Evolutionary conservation across 495 filamentous ascomycete genomes (phyloP).

Genomic region (Astrothelium macrocarpum): DNA sequence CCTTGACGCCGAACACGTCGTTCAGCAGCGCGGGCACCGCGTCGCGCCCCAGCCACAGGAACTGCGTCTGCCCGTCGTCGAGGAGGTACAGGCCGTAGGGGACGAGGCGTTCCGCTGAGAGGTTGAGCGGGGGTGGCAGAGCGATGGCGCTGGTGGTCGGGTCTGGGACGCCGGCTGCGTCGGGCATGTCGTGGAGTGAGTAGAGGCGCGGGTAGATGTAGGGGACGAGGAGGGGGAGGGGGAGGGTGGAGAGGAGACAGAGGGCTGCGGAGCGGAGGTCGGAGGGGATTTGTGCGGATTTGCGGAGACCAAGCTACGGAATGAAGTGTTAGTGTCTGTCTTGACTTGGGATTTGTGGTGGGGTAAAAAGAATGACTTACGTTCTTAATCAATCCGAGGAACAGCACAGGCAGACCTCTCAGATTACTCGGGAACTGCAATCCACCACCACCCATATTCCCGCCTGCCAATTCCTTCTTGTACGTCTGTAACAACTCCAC

Average conservation of each 20-base stretch:
- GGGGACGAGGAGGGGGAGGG: constrained; percentile 83
- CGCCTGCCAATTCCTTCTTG: constrained; percentile 90
- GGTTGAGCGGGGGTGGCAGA: constrained; percentile 74
- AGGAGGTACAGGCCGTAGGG: constrained; percentile 94
- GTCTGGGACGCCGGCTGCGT: constrained; percentile 77
- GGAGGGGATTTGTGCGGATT: constrained; percentile 90
- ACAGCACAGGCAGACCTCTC: constrained; percentile 75
- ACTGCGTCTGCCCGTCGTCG: constrained; percentile 94
- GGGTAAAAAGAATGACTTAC: constrained; percentile 37
- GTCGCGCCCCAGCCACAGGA: constrained; percentile 92
- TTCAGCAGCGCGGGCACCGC: constrained; percentile 78
- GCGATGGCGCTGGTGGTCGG: constrained; percentile 75
- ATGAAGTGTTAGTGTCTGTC: constrained; percentile 24
- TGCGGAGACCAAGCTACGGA: constrained; percentile 72
- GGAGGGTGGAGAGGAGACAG: constrained; percentile 84
- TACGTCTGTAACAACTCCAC: constrained; percentile 92
- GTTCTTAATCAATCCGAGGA: constrained; percentile 91
- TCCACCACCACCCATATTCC: constrained; percentile 85
- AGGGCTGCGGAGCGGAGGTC: constrained; percentile 92
- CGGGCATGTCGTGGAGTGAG: constrained; percentile 97
- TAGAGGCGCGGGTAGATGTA: constrained; percentile 94
- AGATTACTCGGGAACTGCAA: constrained; percentile 92
- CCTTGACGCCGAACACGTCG: constrained; percentile 81
- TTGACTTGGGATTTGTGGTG: background rate
- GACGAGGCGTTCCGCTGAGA: constrained; percentile 80